phyloP scores from a whole-genome alignment of 1,139 yeast species.

The Debaryomyces subglobosus region DNA sequence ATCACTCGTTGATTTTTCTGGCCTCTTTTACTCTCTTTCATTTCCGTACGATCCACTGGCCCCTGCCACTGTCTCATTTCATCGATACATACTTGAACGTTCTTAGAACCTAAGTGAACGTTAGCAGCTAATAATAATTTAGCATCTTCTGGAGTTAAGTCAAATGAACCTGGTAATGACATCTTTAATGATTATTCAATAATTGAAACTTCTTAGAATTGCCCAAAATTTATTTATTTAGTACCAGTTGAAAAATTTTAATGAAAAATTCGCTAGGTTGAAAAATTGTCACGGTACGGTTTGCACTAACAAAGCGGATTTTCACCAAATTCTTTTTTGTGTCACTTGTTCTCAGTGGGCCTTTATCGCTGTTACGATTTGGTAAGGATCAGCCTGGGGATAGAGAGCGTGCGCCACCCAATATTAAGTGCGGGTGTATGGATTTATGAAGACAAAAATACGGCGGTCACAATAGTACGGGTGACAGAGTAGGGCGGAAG shows the following conservation, averaged over 20 bases:
- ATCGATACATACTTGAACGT: slow-evolving; percentile 83
- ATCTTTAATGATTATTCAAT: slow-evolving; percentile 36
- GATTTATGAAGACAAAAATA: neutral
- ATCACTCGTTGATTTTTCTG: neutral
- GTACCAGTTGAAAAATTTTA: slow-evolving; percentile 16
- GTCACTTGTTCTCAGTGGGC: neutral
- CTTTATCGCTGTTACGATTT: neutral
- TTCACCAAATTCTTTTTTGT: slow-evolving; percentile 7
- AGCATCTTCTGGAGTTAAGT: slow-evolving; percentile 97
- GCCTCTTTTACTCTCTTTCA: neutral
- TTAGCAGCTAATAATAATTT: slow-evolving; percentile 99
- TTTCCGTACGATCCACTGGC: neutral
- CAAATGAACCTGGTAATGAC: slow-evolving; percentile 91
- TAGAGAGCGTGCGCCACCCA: neutral
- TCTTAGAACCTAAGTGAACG: slow-evolving; percentile 99
- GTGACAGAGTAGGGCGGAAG: neutral
- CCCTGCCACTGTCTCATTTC: slow-evolving; percentile 1
- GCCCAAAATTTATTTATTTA: slow-evolving; percentile 11
- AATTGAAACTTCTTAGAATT: slow-evolving; percentile 12
- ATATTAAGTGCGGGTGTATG: neutral
- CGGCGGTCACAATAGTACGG: neutral
- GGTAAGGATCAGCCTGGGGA: neutral
- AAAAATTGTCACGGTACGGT: slow-evolving; percentile 7
- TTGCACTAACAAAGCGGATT: slow-evolving; percentile 5
- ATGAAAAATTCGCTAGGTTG: slow-evolving; percentile 12